These are phyloP conservation scores for Inga leiocalycina DNA, from an alignment of 306 rosid genomes.

Conservation along the genomic window DNA sequence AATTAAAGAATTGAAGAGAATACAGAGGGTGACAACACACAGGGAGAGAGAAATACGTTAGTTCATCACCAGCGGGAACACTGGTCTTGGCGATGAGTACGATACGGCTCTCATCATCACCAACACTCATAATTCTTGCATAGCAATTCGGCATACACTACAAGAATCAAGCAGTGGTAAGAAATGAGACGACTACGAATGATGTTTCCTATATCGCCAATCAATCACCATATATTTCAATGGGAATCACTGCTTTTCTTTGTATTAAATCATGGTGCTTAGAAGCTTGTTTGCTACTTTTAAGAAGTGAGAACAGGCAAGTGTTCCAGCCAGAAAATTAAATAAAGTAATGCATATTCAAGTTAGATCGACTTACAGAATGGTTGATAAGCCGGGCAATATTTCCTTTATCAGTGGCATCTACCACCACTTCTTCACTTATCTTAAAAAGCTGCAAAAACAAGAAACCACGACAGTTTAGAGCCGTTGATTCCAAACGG, in stretches of 20 bases:
- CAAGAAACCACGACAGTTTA: constrained; percentile 16
- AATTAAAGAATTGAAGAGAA: neutral
- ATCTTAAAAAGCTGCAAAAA: constrained; percentile 88
- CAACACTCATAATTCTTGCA: constrained; percentile 99
- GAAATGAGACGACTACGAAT: neutral
- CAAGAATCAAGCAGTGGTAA: constrained; percentile 29
- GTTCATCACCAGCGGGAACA: constrained; percentile 81
- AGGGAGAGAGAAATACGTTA: constrained; percentile 58
- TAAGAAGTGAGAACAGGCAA: neutral
- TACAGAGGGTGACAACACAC: neutral
- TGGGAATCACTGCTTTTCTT: neutral
- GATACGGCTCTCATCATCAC: constrained; percentile 91
- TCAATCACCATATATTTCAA: neutral
- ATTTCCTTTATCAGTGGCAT: constrained; percentile 98
- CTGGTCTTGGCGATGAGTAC: constrained; percentile 93
- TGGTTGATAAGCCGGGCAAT: constrained; percentile 98
- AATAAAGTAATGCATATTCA: neutral
- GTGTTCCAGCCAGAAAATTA: neutral
- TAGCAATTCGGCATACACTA: constrained; percentile 99
- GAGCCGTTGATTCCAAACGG: constrained; percentile 3
- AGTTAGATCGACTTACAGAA: constrained; percentile 64
- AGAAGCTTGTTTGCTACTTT: neutral
- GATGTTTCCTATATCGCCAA: neutral
- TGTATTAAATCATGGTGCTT: neutral
- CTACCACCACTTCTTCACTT: constrained; percentile 99